Conservation (phyloP, 345 rosid species). For the Eucalyptus shirleyi region DNA sequence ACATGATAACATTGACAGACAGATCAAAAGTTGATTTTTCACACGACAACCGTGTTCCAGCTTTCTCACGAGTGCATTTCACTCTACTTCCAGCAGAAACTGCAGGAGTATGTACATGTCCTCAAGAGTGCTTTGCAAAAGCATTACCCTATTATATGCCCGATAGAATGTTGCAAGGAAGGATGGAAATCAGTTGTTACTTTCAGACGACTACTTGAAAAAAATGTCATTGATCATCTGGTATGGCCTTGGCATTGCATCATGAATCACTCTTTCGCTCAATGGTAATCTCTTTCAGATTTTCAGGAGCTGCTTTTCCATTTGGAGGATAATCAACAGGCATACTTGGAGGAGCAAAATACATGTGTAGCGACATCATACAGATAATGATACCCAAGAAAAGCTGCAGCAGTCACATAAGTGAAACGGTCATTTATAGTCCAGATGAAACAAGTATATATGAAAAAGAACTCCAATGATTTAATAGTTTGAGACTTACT, state of each 20-base stretch:
- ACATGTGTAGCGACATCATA: slow-evolving; percentile 96
- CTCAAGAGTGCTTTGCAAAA: background rate
- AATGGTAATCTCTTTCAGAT: slow-evolving; percentile 27
- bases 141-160: background rate
- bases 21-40: background rate
- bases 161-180: background rate
- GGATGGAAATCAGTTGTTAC: background rate
- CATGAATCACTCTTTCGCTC: slow-evolving; percentile 47
- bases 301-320: slow-evolving; percentile 36
- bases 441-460: background rate
- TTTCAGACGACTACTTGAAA: background rate
- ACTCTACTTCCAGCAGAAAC: background rate
- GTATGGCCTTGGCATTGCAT: background rate
- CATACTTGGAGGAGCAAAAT: slow-evolving; percentile 67
- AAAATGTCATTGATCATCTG: background rate
- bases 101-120: background rate
- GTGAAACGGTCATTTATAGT: background rate
- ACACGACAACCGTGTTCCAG: background rate
- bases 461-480: background rate
- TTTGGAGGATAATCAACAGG: slow-evolving; percentile 54
- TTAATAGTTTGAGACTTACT: slow-evolving; percentile 12
- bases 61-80: background rate
- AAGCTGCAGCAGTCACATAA: slow-evolving; percentile 44
- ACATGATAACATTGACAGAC: background rate
- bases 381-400: slow-evolving; percentile 87